These are phyloP conservation scores for Lipomyces sp. DNA, from an alignment of 805 yeast species.

Conservation along the genomic window DNA sequence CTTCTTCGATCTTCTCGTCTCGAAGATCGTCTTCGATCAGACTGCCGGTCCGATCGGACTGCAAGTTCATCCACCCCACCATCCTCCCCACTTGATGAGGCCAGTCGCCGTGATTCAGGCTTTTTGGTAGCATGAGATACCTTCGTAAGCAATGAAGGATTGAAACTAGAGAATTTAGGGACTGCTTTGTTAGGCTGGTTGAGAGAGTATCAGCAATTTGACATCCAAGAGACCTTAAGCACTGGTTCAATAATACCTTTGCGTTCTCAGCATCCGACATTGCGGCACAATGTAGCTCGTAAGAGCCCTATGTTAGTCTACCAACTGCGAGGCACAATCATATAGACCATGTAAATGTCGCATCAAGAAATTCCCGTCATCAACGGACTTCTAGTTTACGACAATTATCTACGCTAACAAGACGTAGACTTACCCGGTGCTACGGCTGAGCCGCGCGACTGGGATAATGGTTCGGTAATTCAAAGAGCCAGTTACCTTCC, in stretches of 20 bases:
- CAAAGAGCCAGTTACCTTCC: too few species aligned
- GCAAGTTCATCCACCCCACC: too few species aligned
- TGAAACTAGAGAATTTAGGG: slow-evolving; percentile 34
- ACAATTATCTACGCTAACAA: too few species aligned
- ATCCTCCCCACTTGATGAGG: not conserved
- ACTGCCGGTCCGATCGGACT: not conserved
- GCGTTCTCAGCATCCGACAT: not conserved
- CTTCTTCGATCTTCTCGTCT: not conserved
- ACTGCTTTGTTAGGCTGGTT: slow-evolving; percentile 10
- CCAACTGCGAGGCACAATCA: not conserved
- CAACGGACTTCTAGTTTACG: too few species aligned
- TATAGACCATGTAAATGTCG: not conserved
- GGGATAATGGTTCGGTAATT: too few species aligned
- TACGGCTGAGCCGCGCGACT: too few species aligned
- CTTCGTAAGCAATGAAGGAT: slow-evolving; percentile 8
- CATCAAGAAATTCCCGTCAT: too few species aligned
- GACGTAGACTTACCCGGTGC: too few species aligned
- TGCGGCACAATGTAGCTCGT: not conserved
- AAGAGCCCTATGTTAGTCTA: not conserved
- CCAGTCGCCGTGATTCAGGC: not conserved
- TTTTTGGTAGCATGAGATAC: not conserved
- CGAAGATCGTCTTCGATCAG: not conserved
- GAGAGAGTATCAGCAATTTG: not conserved
- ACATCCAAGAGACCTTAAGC: not conserved
- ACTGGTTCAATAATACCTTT: not conserved